Percentiles rank a stretch among this genome's conserved stretches.
Evolutionary conservation across 176 grass and related monocot genomes (phyloP).

Genomic region (Hyparrhenia diplandra): DNA sequence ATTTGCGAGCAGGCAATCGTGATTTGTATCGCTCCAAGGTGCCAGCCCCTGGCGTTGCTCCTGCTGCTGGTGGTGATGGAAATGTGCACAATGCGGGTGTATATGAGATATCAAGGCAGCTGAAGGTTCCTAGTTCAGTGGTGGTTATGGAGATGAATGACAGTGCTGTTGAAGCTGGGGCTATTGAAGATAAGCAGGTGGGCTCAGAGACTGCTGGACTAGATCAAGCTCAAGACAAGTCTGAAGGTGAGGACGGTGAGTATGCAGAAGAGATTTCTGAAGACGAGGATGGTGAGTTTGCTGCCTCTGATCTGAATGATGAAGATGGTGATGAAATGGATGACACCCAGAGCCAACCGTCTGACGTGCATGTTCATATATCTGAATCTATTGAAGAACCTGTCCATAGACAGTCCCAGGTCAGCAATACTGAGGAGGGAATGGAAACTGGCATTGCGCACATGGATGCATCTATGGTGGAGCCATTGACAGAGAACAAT

Average conservation of each 20-base stretch:
- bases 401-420: not conserved
- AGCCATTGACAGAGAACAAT: not conserved
- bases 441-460: not conserved
- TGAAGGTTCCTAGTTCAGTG: conserved; percentile 2
- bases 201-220: not conserved
- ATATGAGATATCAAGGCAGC: not conserved
- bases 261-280: conserved; percentile 4
- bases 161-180: not conserved
- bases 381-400: conserved; percentile 24
- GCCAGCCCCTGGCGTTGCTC: not conserved
- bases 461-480: not conserved
- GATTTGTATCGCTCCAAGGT: conserved; percentile 29
- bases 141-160: conserved; percentile 19
- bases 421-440: not conserved
- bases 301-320: not conserved
- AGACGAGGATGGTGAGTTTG: conserved; percentile 21
- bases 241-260: conserved; percentile 14
- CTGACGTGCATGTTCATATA: conserved; percentile 27
- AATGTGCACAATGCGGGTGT: not conserved
- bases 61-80: not conserved
- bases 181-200: conserved; percentile 5
- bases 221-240: conserved; percentile 8
- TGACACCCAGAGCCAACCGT: not conserved
- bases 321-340: conserved; percentile 19
- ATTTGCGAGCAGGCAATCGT: not conserved